Evolutionary conservation across 176 grass and related monocot species (phyloP), one percentile per base, ranked within the genome.

Genomic region (Lolium perenne): DNA sequence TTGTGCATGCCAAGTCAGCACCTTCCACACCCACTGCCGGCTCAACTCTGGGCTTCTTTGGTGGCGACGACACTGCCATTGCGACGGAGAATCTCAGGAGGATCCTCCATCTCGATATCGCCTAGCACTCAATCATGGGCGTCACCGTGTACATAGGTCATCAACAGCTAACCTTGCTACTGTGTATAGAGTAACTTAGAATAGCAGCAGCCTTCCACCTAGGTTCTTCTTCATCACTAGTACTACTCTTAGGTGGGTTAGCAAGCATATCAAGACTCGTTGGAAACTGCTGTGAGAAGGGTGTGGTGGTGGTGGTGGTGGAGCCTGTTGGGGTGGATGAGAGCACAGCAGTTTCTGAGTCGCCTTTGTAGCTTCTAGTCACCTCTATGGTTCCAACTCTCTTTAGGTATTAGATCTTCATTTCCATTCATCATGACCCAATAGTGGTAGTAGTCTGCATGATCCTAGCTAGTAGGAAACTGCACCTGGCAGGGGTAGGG

Each of bases 81-180:
- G 93, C 95, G 0, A 98, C 91, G 0, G 95, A 92, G 93, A 95
- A 98, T 80, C 89, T 98, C 80, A 95, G 95, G 82, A 93, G 87
- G 86, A 95, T 98, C 80, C 95, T 98, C 78, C 57, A 93, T 81
- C 58, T 98, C 75, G 75, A 92, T 51, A 74, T 95, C 32, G 49
- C 64, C 12, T 79, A 93, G 80, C 74, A 85, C 81, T 87, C 74
- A 88, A 21, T 83, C 68, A 32, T 4, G 10, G 77, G 25, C n/a
- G 22, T 32, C 26, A 65, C 47, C 10, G 10, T 92, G 85, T 67
- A 90, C 78, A 90, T 87, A 86, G 76, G 54, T 53, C 83, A 70
- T 88, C 69, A 72, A 20, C 59, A 83, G 57, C 81, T 91, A 66
- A 91, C 81, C 49, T 60, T 75, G 54, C 81, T 79, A 85, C 77